Evolutionary conservation across 176 grass and related monocot species (phyloP).

Genomic region (Raddia guianensis): DNA sequence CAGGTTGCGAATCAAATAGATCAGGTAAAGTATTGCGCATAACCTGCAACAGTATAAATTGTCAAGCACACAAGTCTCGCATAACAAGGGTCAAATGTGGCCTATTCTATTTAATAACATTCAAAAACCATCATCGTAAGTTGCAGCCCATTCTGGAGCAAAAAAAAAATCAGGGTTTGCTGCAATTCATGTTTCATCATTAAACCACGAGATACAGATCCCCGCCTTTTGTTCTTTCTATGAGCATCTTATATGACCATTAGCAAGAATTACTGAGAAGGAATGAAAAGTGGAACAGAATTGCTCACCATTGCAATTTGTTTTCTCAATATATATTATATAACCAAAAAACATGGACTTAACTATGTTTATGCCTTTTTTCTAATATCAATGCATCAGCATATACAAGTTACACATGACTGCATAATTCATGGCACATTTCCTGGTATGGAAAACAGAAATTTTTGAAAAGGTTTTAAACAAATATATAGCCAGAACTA

Average conservation of each 20-base stretch:
- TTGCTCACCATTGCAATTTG: not conserved
- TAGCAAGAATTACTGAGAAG: not conserved
- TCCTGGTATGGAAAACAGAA: not conserved
- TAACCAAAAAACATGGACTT: not conserved
- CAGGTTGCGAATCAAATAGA: conserved; percentile 90
- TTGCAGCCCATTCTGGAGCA: not conserved
- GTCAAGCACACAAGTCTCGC: conserved; percentile 3
- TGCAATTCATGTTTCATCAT: not conserved
- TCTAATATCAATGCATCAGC: conserved; percentile 10
- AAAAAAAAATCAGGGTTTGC: not conserved
- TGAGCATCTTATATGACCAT: not conserved
- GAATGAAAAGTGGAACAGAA: not conserved
- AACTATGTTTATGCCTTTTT: not conserved
- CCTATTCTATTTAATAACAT: not conserved
- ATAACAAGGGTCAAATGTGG: conserved; percentile 8
- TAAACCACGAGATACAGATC: not conserved
- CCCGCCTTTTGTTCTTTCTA: not conserved
- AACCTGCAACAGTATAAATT: conserved; percentile 52
- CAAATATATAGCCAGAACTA: not conserved
- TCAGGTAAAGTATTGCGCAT: conserved; percentile 87
- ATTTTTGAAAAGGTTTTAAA: not conserved
- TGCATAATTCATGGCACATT: not conserved
- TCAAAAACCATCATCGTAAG: not conserved
- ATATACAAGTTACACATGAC: not conserved
- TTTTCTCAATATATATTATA: conserved; percentile 32